Percentiles rank a stretch among this genome's conserved stretches.
These are phyloP conservation scores for Pezicula radicicola DNA, from an alignment of 2,329 filamentous ascomycete genomes.

Conservation along the genomic window DNA sequence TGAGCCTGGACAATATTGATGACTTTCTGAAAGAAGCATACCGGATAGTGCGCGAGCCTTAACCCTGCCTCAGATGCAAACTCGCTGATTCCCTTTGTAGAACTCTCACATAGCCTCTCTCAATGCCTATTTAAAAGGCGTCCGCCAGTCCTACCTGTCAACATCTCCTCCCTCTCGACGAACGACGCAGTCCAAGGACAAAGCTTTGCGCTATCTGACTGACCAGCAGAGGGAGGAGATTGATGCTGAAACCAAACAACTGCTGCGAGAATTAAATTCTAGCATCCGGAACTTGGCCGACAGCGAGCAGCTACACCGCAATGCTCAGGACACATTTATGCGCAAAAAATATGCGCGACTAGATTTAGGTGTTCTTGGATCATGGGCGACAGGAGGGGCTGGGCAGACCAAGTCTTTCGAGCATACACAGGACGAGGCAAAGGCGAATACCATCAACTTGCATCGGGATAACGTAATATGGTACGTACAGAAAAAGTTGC, in stretches of 20 bases:
- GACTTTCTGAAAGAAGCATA: constrained; percentile 93
- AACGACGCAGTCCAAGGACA: constrained; percentile 25
- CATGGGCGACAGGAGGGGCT: constrained; percentile 66
- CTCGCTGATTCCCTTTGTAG: constrained; percentile 41
- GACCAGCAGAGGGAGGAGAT: constrained; percentile 83
- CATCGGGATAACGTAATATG: constrained; percentile 83
- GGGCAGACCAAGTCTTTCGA: constrained; percentile 56
- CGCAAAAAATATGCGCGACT: constrained; percentile 63
- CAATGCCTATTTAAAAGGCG: constrained; percentile 73
- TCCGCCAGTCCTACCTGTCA: constrained; percentile 89
- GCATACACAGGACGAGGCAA: constrained; percentile 70
- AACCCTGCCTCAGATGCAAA: neutral
- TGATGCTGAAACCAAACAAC: constrained; percentile 80
- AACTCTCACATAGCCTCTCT: constrained; percentile 83
- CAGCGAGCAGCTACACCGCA: constrained; percentile 77
- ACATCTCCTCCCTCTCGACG: constrained; percentile 63
- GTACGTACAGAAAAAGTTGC: constrained; percentile 73
- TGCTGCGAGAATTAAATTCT: constrained; percentile 80
- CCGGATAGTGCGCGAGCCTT: constrained; percentile 65
- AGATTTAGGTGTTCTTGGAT: constrained; percentile 60
- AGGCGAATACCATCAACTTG: constrained; percentile 60
- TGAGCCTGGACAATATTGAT: constrained; percentile 57
- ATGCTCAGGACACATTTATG: constrained; percentile 69
- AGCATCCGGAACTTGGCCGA: constrained; percentile 78
- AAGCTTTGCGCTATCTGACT: constrained; percentile 47